phyloP scores from a whole-genome alignment of 495 filamentous ascomycete species.

The Hypomontagnella submonticulosa region DNA sequence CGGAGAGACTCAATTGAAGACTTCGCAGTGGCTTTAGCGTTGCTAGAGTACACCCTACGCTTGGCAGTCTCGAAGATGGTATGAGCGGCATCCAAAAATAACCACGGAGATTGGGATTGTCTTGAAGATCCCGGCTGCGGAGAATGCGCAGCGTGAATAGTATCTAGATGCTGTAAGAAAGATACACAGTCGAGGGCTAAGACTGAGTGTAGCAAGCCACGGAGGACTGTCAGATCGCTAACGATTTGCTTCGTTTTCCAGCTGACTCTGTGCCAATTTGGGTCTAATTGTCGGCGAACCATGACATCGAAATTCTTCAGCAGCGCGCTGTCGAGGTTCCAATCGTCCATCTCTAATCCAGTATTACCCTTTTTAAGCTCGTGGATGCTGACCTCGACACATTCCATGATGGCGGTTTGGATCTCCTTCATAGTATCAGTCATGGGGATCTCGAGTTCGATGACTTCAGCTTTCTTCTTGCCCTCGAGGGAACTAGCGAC shows the following conservation, averaged over 20 bases:
- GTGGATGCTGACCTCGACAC: constrained; percentile 91
- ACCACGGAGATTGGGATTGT: constrained; percentile 93
- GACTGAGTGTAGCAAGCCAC: constrained; percentile 85
- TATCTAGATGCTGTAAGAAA: constrained; percentile 93
- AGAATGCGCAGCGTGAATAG: constrained; percentile 88
- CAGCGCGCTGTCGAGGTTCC: constrained; percentile 94
- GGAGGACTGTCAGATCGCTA: constrained; percentile 83
- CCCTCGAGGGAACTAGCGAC: constrained; percentile 91
- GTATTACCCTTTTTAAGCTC: constrained; percentile 91
- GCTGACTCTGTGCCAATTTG: constrained; percentile 96
- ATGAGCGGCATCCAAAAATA: constrained; percentile 95
- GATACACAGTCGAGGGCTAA: constrained; percentile 90
- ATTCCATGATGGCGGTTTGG: constrained; percentile 93
- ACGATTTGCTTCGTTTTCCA: constrained; percentile 96
- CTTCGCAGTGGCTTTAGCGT: constrained; percentile 52
- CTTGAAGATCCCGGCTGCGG: constrained; percentile 88
- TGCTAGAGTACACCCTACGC: constrained; percentile 80
- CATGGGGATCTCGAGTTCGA: constrained; percentile 97
- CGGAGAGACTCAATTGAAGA: constrained; percentile 71
- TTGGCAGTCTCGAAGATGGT: constrained; percentile 93
- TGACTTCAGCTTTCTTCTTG: constrained; percentile 94
- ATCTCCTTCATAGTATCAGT: constrained; percentile 92
- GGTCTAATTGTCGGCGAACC: constrained; percentile 89
- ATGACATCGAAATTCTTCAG: constrained; percentile 92
- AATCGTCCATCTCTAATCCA: constrained; percentile 94